phyloP scores from a whole-genome alignment of 306 rosid species.

The Vigna radiata region DNA sequence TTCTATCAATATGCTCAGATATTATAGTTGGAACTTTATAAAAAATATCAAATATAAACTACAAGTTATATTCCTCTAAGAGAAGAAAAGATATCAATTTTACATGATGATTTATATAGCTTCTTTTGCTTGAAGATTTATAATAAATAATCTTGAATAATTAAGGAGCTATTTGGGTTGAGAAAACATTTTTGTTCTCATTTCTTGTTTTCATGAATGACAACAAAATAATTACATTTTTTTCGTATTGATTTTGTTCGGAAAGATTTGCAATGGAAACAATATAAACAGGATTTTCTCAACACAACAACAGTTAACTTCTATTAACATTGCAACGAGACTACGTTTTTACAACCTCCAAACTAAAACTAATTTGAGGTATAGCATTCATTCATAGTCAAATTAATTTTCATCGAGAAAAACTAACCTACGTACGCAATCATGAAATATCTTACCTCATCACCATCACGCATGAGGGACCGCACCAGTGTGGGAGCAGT shows the following conservation, averaged over 20 bases:
- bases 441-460: constrained; percentile 59
- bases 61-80: not conserved
- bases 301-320: not conserved
- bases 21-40: constrained; percentile 13
- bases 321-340: not conserved
- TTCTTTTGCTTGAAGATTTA: constrained; percentile 10
- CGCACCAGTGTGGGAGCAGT: constrained; percentile 99
- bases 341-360: constrained; percentile 1
- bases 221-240: not conserved
- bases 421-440: not conserved
- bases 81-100: constrained; percentile 15
- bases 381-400: constrained; percentile 25
- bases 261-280: not conserved
- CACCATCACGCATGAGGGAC: constrained; percentile 97
- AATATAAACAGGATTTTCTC: not conserved
- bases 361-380: not conserved
- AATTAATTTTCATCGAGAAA: constrained; percentile 32
- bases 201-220: not conserved
- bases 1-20: constrained; percentile 18
- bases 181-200: not conserved
- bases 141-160: not conserved
- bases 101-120: constrained; percentile 12
- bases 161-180: not conserved
- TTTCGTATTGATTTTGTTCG: not conserved
- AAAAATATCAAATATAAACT: constrained; percentile 22